Evolutionary conservation across 1,284 basidiomycete genomes (phyloP).

Genomic region (Cutaneotrichosporon arboriforme): DNA sequence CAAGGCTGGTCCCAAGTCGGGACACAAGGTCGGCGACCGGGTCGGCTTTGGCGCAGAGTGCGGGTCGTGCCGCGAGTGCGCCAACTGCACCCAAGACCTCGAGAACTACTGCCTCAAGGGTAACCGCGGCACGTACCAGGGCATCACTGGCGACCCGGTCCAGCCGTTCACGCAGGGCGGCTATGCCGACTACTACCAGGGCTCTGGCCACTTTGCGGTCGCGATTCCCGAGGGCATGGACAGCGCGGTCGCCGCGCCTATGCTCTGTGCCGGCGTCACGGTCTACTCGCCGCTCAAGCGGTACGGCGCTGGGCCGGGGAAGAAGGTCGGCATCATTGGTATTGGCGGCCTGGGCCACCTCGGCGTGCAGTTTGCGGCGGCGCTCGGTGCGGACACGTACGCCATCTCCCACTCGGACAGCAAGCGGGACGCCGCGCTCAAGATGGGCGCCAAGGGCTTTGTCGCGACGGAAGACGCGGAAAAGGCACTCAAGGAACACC

Average conservation of each 20-base stretch:
- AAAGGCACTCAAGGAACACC: constrained; percentile 47
- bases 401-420: constrained; percentile 64
- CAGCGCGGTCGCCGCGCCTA: constrained; percentile 53
- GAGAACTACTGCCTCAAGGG: constrained; percentile 53
- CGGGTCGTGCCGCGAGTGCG: constrained; percentile 54
- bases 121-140: constrained; percentile 15
- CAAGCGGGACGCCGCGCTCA: constrained; percentile 58
- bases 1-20: constrained; percentile 46
- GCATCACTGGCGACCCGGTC: constrained; percentile 15
- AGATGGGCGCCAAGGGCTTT: constrained; percentile 56
- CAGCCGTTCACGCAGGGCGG: constrained; percentile 24
- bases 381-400: constrained; percentile 58
- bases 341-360: constrained; percentile 57
- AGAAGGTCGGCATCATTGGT: constrained; percentile 63
- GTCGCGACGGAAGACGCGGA: constrained; percentile 50
- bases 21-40: constrained; percentile 58
- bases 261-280: constrained; percentile 61
- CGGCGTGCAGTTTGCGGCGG: constrained; percentile 57
- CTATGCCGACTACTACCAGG: constrained; percentile 42
- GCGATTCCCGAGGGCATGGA: constrained; percentile 59
- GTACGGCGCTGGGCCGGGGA: constrained; percentile 61
- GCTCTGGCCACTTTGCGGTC: constrained; percentile 63
- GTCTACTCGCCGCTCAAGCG: constrained; percentile 61
- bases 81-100: constrained; percentile 55
- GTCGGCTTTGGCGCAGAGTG: constrained; percentile 63